phyloP scores from a whole-genome alignment of 164 flowering plant genomes.

The Akebia trifoliata region DNA sequence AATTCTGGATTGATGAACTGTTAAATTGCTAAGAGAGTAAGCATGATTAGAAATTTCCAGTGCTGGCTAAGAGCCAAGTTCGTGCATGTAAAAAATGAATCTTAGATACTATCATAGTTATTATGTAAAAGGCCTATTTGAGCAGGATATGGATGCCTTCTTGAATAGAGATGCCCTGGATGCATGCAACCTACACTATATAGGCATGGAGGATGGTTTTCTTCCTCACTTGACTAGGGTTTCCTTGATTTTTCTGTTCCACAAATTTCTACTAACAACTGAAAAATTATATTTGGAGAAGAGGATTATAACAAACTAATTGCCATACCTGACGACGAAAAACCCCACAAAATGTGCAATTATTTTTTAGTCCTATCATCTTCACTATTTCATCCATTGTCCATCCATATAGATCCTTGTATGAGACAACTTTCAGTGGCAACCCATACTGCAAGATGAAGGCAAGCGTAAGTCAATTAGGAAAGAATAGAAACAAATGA shows the following conservation, averaged over 20 bases:
- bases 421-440: constrained; percentile 86
- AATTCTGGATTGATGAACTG: neutral
- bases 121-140: neutral
- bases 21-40: neutral
- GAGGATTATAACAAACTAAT: neutral
- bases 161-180: neutral
- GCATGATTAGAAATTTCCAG: too few species aligned
- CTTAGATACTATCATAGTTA: too few species aligned
- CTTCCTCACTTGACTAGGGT: neutral
- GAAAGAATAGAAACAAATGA: neutral
- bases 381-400: constrained; percentile 99
- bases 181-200: neutral
- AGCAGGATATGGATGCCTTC: neutral
- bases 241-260: neutral
- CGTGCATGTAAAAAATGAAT: too few species aligned
- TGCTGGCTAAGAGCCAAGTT: too few species aligned
- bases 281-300: too few species aligned
- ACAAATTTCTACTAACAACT: neutral
- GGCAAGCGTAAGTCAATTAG: neutral
- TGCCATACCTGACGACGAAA: constrained; percentile 87
- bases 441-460: constrained; percentile 64
- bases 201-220: neutral
- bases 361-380: constrained; percentile 92
- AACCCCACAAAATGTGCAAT: constrained; percentile 99
- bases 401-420: constrained; percentile 97